phyloP scores from a whole-genome alignment of 495 filamentous ascomycete species.

The Penicillium odoratum region DNA sequence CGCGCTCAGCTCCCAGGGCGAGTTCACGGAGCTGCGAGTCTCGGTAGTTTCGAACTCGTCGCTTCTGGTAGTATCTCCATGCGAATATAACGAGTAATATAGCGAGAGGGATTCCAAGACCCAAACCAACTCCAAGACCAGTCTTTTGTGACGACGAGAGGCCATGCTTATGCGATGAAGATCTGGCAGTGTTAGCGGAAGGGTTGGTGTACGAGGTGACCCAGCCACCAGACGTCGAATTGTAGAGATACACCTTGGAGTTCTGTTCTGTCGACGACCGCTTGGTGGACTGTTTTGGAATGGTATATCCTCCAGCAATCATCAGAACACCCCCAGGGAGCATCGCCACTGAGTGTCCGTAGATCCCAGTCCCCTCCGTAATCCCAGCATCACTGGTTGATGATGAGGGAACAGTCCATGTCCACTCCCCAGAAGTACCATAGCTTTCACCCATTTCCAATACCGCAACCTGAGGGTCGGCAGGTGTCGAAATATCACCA shows the following conservation, averaged over 20 bases:
- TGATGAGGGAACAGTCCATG: slow-evolving; percentile 63
- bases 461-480: slow-evolving; percentile 76
- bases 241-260: slow-evolving; percentile 65
- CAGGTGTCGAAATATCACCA: slow-evolving; percentile 70
- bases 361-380: slow-evolving; percentile 60
- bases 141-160: slow-evolving; percentile 51
- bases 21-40: slow-evolving; percentile 56
- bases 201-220: slow-evolving; percentile 66
- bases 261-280: slow-evolving; percentile 38
- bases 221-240: slow-evolving; percentile 75
- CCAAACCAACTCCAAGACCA: slow-evolving; percentile 74
- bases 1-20: slow-evolving; percentile 49
- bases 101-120: slow-evolving; percentile 60
- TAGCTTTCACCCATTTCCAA: slow-evolving; percentile 70
- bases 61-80: slow-evolving; percentile 58
- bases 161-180: background rate
- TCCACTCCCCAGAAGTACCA: slow-evolving; percentile 68
- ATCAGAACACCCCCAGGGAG: slow-evolving; percentile 89
- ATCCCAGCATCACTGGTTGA: slow-evolving; percentile 37
- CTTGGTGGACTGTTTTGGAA: slow-evolving; percentile 52
- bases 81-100: slow-evolving; percentile 50
- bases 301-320: slow-evolving; percentile 78
- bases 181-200: slow-evolving; percentile 1
- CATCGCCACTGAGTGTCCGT: slow-evolving; percentile 82
- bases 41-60: slow-evolving; percentile 43